phyloP scores from a whole-genome alignment of 2,329 filamentous ascomycete genomes.

The Endothia cerciana region DNA sequence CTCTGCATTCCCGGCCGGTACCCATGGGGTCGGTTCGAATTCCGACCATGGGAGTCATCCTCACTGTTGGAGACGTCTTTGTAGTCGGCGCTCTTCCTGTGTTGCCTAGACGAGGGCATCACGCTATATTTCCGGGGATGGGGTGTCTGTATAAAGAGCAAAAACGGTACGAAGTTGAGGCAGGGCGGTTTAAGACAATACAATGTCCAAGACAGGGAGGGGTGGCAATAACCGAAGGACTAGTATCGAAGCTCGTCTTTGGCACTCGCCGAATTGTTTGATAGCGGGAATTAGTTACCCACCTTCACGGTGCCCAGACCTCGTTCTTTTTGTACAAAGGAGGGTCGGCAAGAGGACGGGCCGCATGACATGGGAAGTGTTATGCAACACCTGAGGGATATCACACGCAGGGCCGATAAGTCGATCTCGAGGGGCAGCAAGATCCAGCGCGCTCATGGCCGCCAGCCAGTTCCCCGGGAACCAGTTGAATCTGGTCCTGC shows the following conservation, averaged over 20 bases:
- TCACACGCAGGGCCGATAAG: constrained; percentile 3
- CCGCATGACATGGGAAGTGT: not conserved
- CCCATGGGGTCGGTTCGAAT: constrained; percentile 19
- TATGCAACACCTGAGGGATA: not conserved
- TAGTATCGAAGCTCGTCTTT: not conserved
- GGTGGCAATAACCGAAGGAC: not conserved
- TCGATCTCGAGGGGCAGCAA: not conserved
- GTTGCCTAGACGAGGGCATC: constrained; percentile 24
- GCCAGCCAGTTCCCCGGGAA: not conserved
- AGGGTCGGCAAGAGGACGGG: not conserved
- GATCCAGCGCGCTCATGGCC: not conserved
- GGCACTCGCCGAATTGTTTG: not conserved
- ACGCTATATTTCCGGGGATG: not conserved
- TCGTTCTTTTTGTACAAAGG: constrained; percentile 20
- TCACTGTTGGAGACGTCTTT: constrained; percentile 23
- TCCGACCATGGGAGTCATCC: constrained; percentile 10
- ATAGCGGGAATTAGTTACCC: not conserved
- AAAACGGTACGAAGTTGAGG: not conserved
- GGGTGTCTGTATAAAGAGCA: not conserved
- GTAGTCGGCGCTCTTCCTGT: constrained; percentile 18
- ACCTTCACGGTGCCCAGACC: constrained; percentile 5
- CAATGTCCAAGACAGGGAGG: not conserved
- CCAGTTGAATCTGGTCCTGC: not conserved
- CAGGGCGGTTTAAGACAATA: not conserved
- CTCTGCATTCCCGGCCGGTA: constrained; percentile 18